Evolutionary conservation across 106 monocot genomes (phyloP).

Genomic region (Platanthera zijinensis): DNA sequence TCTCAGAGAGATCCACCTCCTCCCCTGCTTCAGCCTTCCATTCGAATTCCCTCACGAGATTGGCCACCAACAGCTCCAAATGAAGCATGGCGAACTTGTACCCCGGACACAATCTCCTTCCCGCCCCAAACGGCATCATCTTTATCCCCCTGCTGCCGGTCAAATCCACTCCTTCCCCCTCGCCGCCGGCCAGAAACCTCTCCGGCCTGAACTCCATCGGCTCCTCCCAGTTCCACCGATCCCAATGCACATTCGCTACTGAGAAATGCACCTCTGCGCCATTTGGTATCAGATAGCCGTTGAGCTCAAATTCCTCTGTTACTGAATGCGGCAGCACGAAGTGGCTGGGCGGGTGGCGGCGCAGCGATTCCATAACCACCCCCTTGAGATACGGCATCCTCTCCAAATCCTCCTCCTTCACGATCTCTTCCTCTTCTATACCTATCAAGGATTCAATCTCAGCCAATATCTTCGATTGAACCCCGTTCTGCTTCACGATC

Average conservation of each 20-base stretch:
- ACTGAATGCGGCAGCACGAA: constrained; percentile 22
- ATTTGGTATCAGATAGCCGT: constrained; percentile 32
- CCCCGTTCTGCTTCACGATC: constrained; percentile 16
- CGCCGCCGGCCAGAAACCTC: constrained; percentile 31
- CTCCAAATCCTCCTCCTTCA: constrained; percentile 20
- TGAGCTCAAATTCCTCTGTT: constrained; percentile 7
- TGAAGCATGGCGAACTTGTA: constrained; percentile 4
- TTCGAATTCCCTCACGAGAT: constrained; percentile 10
- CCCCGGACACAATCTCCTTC: constrained; percentile 18
- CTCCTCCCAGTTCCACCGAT: constrained; percentile 27
- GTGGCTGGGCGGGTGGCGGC: constrained; percentile 25
- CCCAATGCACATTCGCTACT: constrained; percentile 25
- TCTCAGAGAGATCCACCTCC: not conserved
- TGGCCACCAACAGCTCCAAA: not conserved
- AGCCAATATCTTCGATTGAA: constrained; percentile 5
- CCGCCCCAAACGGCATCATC: constrained; percentile 36
- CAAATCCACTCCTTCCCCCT: constrained; percentile 30
- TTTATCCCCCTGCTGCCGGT: constrained; percentile 36
- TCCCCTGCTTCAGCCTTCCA: not conserved
- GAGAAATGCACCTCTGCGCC: constrained; percentile 18
- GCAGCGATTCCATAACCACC: constrained; percentile 18
- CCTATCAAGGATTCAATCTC: constrained; percentile 7
- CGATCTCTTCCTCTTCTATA: constrained; percentile 6
- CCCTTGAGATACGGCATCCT: constrained; percentile 25
- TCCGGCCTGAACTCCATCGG: constrained; percentile 43